Base-by-base conservation (phyloP, 1,139 yeast species). In the Scheffersomyces insectosa region DNA sequence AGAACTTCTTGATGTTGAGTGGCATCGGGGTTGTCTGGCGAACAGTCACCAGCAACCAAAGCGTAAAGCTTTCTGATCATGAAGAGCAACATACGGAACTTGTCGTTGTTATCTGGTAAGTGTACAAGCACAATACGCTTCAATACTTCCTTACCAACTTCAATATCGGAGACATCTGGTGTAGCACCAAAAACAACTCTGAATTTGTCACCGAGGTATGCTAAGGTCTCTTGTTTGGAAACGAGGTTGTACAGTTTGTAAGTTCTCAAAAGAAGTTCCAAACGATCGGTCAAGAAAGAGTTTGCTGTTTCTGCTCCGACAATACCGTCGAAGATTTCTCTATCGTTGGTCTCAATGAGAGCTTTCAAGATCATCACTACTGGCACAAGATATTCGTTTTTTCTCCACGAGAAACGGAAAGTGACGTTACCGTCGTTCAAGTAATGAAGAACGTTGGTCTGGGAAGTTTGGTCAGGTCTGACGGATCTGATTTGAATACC, bases 21-120 rank as follows among this genome's bases (percentile, higher is more conserved):
- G 36, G 98, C 96, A 84, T 93, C 99, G 60, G 99, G 99, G 70
- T 95, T 93, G 66, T 93, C 99, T 20, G 97, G 95, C 46, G 93
- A 76, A 68, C 98, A 91, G 61, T 91, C 97, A 46, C 98, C 98
- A 33, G 97, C 97, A 40, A 93, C 98, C 52, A 95, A 77, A 1
- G 98, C 79, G 65, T 95, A 95, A 48, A 93, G 79, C 68, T 93
- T 95, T 75, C 99, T 83, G 58, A 93, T 84, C 98, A 93, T 93
- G 68, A 91, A 93, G 49, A 91, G 68, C 50, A 93, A 70, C 85
- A 90, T 76, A 59, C 89, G 79, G 67, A 88, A 90, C 68, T 93
- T 93, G 63, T 90, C 97, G 38, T 62, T 66, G 58, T 81, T 80
- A 51, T 83, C 76, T 20, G 80, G 77, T 52, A 93, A 76, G 63